Evolutionary conservation across 306 rosid genomes (phyloP).

Genomic region (Vicia sativa): DNA sequence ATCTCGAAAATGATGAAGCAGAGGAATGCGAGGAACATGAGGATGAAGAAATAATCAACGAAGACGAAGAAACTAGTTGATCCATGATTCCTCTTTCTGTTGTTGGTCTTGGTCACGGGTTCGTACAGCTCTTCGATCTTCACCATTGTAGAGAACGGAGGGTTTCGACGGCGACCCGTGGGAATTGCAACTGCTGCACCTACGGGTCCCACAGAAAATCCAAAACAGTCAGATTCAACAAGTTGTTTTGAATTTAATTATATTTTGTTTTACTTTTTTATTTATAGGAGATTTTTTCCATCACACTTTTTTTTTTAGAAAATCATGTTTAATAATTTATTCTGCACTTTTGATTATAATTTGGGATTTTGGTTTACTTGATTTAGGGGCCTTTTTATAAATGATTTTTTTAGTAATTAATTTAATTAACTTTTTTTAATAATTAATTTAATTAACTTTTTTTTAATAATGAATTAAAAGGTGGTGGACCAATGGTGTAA

Average conservation of each 20-base stretch:
- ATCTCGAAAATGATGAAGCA: conserved; percentile 63
- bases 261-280: background rate
- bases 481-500: no score
- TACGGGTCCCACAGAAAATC: conserved; percentile 18
- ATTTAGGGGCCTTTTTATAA: no score
- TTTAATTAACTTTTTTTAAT: no score
- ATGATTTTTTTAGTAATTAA: no score
- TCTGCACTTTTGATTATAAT: no score
- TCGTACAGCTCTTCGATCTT: conserved; percentile 56
- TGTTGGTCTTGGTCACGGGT: conserved; percentile 26
- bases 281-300: conserved; percentile 1
- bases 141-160: conserved; percentile 50
- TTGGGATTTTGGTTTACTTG: no score
- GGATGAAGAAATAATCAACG: conserved; percentile 75
- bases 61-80: conserved; percentile 64
- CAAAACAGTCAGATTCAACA: conserved; percentile 4
- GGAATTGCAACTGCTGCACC: conserved; percentile 28
- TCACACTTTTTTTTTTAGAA: background rate
- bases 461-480: no score
- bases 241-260: background rate
- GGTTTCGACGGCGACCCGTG: background rate
- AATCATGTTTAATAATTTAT: background rate
- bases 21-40: conserved; percentile 61
- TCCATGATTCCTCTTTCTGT: conserved; percentile 56
- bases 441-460: no score